A percentile compares a stretch with the other conserved stretches of the same genome.
These are phyloP conservation scores for Eucalyptus regnans DNA, from an alignment of 345 rosid species.

Conservation along the genomic window DNA sequence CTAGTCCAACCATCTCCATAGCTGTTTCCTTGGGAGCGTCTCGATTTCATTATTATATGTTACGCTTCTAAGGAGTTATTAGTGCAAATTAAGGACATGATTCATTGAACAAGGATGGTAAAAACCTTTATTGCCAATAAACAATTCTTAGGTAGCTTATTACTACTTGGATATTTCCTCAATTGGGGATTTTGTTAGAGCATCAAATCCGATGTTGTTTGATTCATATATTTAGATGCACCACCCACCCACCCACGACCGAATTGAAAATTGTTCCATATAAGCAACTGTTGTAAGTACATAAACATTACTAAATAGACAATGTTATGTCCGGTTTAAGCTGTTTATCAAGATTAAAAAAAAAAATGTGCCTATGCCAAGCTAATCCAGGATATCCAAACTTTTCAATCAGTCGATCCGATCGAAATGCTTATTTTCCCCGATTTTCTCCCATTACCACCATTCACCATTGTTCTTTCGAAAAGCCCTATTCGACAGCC, in stretches of 20 bases:
- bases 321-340: background rate
- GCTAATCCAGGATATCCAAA: background rate
- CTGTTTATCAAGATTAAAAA: background rate
- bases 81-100: background rate
- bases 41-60: background rate
- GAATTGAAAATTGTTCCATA: background rate
- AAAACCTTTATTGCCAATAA: background rate
- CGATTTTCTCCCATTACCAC: rapidly evolving
- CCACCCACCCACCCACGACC: rapidly evolving
- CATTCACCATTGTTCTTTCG: background rate
- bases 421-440: background rate
- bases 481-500: background rate
- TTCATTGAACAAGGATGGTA: background rate
- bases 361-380: background rate
- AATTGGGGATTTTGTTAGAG: background rate
- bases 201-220: background rate
- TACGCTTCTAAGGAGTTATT: background rate
- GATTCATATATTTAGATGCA: background rate
- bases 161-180: background rate
- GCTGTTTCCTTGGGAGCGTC: background rate
- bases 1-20: background rate
- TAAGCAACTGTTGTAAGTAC: background rate
- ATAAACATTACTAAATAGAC: background rate
- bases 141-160: background rate
- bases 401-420: background rate